Evolutionary conservation across 257 asterid genomes (phyloP), one percentile per base, ranked within the genome.

Genomic region (Gardenia jasminoides): DNA sequence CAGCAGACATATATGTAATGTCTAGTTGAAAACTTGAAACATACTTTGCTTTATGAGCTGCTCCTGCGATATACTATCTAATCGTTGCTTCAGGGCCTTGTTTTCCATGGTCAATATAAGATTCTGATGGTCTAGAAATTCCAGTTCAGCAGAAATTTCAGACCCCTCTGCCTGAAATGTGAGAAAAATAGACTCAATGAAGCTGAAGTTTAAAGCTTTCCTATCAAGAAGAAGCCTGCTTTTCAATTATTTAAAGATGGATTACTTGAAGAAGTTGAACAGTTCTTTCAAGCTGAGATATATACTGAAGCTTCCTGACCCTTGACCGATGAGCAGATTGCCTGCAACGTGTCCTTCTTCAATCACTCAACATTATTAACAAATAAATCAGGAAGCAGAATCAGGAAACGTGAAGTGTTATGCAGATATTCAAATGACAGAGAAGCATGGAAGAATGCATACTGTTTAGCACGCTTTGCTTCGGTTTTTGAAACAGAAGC

Each of bases 271-370:
- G 75, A 61, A 83, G 67, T 33, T 93, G 89, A 56, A 89, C 87
- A 26, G 97, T 86, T 84, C 92, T 92, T 84, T 95, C 99, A 70
- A 95, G 97, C 81, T 91, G 93, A 86, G 93, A 81, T 81, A 93
- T 90, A 82, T 95, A 92, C 77, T 92, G 96, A 84, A 94, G 97
- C 76, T 94, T 94, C 87, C 97, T 90, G 62, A 89, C 94, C 78
- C 98, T 79, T 31, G 98, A 92, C 43, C 96, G 87, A 22, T 94
- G 97, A 70, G 97, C 92, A 79, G 90, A 90, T 75, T 92, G 92
- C 92, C 97, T 91, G 84, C 85, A 82, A 73, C 19, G 36, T 30
- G 71, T 44, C 61, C 61, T 48, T 70, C 22, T 65, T 48, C 39
- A 75, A 26, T 69, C 44, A 30, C 33, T 7, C 33, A 30, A 39